Base-by-base conservation (phyloP, 2,329 filamentous ascomycete species). In the Hypoxylon sp. region DNA sequence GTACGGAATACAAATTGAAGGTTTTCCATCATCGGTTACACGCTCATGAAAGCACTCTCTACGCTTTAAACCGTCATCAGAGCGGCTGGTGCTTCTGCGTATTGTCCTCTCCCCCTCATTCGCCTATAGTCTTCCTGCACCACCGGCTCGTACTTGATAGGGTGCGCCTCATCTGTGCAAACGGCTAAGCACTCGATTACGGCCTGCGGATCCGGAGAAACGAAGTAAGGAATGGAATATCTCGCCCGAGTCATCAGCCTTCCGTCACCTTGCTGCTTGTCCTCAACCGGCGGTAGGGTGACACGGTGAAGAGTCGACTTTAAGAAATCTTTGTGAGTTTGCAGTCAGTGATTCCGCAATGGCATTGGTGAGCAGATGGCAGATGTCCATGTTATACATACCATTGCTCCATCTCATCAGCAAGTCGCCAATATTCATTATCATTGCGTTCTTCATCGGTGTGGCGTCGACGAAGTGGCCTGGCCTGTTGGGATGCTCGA, bases 211-310 rank as follows among this genome's bases (percentile, higher is more conserved):
- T 86, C 81, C 0, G 85, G 83, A 5, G 78, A 75, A 30, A 87
- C 78, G 57, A 89, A 88, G 69, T 87, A 88, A 0, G 85, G 85
- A 54, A 88, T 88, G 7, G 86, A 88, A 65, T 85, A 88, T 13
- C 86, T 76, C 19, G 81, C 78, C 30, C 76, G 75, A 2, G 82
- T 85, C 77, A 85, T 81, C 3, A 77, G 71, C 13, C 79, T 71
- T 1, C 71, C 70, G 1, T 76, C 79, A 46, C 72, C 76, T 59
- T 73, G 78, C 22, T 2, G 13, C 17, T 78, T 73, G 62, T 80
- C 75, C 8, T 74, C 68, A 0, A 76, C 68, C 1, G 79, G 79
- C 13, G 83, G 83, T 3, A 82, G 68, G 1, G 77, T 79, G 2
- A 87, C 84, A 2, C 84, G 81, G 69, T 87, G 85, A 8, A 82